Base-by-base conservation (phyloP, 108 stramenopile genomes). In the Skeletonema potamos region DNA sequence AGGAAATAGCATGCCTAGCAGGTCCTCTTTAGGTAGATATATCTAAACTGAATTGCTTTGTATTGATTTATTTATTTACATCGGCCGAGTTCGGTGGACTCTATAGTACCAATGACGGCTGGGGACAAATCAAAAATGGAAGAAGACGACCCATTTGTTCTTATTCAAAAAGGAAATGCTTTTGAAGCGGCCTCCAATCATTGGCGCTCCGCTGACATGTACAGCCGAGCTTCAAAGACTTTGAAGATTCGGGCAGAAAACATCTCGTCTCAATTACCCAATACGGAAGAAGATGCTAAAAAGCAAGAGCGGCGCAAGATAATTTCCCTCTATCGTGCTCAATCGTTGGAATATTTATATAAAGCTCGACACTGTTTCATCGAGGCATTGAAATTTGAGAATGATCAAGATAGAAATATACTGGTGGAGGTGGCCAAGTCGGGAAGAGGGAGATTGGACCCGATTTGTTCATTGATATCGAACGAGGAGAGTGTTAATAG, bases 311-410 rank as follows among this genome's bases (percentile, higher is more conserved):
- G 56, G 46, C 67, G 54, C 30, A 76, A 68, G 55, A 41, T 76
- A 8, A 44, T 56, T 11, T 62, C 67, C 12, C 51, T 76, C 30
- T 76, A 43, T 48, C 66, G 58, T 33, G 56, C 66, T 9, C 75
- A 76, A 64, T 76, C 75, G 2, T 37, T 69, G 12, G 68, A 76
- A 64, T 76, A 76, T 32, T 54, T 76, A 27, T 69, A 69, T 62
- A 76, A 76, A 43, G 68, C 68, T 9, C 67, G 75, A 17, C 62
- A 64, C n/a, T 64, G 51, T 37, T 57, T 76, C n/a, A 55, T 76
- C n/a, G 12, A 62, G 33, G 68, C 75, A 18, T 6, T 76, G 41
- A 46, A 4, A 4, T 68, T 63, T 62, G 74, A 76, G 29, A 76
- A 76, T 63, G 74, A 62, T 28, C 60, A 76, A 68, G 74, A 76